Percentiles rank a stretch among this genome's conserved stretches.
phyloP scores from a whole-genome alignment of 2,329 filamentous ascomycete species.

The Arthrobotrys sinensis region DNA sequence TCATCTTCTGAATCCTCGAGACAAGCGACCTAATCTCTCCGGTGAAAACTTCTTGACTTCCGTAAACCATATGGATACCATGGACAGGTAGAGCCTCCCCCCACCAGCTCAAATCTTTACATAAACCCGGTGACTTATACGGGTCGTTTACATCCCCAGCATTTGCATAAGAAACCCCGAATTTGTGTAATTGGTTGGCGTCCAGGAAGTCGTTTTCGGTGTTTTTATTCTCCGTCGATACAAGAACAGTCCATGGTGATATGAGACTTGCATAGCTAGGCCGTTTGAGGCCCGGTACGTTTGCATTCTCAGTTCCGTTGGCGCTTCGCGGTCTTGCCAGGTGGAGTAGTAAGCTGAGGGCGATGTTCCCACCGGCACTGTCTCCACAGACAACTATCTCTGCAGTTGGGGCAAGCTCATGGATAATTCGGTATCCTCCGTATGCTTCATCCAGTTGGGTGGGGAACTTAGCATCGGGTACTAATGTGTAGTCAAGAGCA shows the following conservation, averaged over 20 bases:
- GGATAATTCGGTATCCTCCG: constrained; percentile 79
- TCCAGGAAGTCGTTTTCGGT: constrained; percentile 84
- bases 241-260: constrained; percentile 84
- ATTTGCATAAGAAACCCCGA: constrained; percentile 79
- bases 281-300: constrained; percentile 68
- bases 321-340: constrained; percentile 68
- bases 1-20: constrained; percentile 72
- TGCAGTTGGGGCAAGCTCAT: constrained; percentile 72
- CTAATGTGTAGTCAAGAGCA: constrained; percentile 83
- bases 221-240: constrained; percentile 77
- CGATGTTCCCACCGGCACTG: constrained; percentile 82
- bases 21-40: constrained; percentile 78
- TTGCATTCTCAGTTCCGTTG: constrained; percentile 65
- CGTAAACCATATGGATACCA: constrained; percentile 80
- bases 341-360: constrained; percentile 80
- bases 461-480: constrained; percentile 81
- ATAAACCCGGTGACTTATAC: constrained; percentile 79
- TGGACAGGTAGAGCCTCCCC: constrained; percentile 75
- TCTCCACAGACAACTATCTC: constrained; percentile 82
- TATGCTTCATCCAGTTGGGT: constrained; percentile 80
- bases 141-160: constrained; percentile 72
- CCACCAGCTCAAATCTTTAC: constrained; percentile 78
- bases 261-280: constrained; percentile 80
- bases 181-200: constrained; percentile 76
- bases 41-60: constrained; percentile 83